phyloP scores from a whole-genome alignment of 2,329 filamentous ascomycete genomes.

The Beauveria caledonica region DNA sequence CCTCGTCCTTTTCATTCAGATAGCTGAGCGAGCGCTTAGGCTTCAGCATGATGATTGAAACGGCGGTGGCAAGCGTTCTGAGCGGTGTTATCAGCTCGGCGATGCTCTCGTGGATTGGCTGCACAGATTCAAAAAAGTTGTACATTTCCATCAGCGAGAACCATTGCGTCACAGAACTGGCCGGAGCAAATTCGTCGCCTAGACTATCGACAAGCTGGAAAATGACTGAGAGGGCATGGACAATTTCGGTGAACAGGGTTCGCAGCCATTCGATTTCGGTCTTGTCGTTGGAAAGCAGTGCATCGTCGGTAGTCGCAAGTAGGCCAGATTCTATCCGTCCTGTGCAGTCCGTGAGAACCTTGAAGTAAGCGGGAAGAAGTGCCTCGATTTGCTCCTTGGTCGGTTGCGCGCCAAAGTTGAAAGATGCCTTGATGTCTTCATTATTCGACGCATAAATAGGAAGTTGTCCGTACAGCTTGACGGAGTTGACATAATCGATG shows the following conservation, averaged over 20 bases:
- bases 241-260: constrained; percentile 58
- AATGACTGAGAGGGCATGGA: constrained; percentile 65
- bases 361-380: constrained; percentile 40
- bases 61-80: constrained; percentile 59
- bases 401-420: constrained; percentile 21
- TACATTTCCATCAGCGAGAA: constrained; percentile 63
- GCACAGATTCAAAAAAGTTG: constrained; percentile 60
- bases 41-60: constrained; percentile 67
- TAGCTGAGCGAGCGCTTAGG: constrained; percentile 45
- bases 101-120: constrained; percentile 32
- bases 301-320: constrained; percentile 42
- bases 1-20: constrained; percentile 30
- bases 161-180: constrained; percentile 58
- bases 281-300: constrained; percentile 41
- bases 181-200: constrained; percentile 45
- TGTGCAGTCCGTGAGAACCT: constrained; percentile 40
- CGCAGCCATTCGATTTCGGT: constrained; percentile 52
- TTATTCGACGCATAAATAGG: constrained; percentile 25
- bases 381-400: constrained; percentile 32
- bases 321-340: constrained; percentile 40
- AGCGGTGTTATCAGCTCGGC: constrained; percentile 52
- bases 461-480: constrained; percentile 34
- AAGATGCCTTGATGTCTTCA: constrained; percentile 22
- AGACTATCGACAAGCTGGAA: constrained; percentile 62
- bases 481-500: constrained; percentile 46